Conservation (phyloP, 1,284 basidiomycete species). For the Xerocomus nothofagi region DNA sequence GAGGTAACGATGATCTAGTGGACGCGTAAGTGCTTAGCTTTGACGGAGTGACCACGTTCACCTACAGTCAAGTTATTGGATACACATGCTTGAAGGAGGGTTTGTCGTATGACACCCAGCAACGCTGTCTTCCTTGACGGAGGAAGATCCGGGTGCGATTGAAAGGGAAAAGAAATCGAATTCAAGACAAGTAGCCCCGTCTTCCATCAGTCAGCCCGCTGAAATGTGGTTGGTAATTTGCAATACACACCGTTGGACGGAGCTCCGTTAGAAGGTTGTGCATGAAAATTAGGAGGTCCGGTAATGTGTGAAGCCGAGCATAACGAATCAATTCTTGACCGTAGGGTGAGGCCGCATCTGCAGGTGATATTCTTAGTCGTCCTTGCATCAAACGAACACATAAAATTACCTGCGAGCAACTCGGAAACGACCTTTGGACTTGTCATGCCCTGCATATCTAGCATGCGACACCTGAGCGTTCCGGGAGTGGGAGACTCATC, state of each 20-base stretch:
- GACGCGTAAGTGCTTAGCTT: slow-evolving; percentile 3
- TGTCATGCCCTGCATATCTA: slow-evolving; percentile 68
- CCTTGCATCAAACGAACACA: slow-evolving; percentile 11
- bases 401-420: slow-evolving; percentile 42
- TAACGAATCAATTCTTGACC: slow-evolving; percentile 31
- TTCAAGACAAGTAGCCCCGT: slow-evolving; percentile 60
- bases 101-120: slow-evolving; percentile 53
- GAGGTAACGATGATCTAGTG: slow-evolving; percentile 62
- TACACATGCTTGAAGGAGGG: slow-evolving; percentile 49
- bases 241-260: slow-evolving; percentile 46
- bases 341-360: slow-evolving; percentile 21
- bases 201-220: slow-evolving; percentile 31
- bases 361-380: slow-evolving; percentile 19
- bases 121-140: slow-evolving; percentile 42
- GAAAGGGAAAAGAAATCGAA: slow-evolving; percentile 67
- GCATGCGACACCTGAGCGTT: slow-evolving; percentile 14
- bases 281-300: slow-evolving; percentile 60
- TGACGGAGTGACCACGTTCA: slow-evolving; percentile 4
- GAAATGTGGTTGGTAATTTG: slow-evolving; percentile 15
- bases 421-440: slow-evolving; percentile 46
- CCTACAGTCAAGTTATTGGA: slow-evolving; percentile 53
- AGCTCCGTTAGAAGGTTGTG: slow-evolving; percentile 49
- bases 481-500: not conserved
- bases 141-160: slow-evolving; percentile 42
- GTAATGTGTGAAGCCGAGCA: slow-evolving; percentile 42